Evolutionary conservation across 805 yeast genomes (phyloP).

Genomic region (Saccharomycopsis olivae): DNA sequence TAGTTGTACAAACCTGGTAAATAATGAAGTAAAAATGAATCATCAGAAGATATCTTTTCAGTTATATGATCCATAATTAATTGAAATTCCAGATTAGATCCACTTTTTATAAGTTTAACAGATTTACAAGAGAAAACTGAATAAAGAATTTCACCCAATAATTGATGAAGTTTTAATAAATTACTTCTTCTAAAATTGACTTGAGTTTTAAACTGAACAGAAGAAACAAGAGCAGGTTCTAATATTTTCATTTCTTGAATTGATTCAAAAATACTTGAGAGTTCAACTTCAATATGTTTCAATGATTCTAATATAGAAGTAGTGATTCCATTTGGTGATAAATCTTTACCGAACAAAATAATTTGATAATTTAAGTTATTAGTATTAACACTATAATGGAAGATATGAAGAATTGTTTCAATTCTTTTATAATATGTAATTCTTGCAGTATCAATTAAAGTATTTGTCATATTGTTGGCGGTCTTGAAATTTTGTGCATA

Average conservation of each 20-base stretch:
- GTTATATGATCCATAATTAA: slow-evolving; percentile 36
- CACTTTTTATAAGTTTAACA: slow-evolving; percentile 20
- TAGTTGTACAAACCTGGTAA: slow-evolving; percentile 43
- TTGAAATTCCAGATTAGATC: slow-evolving; percentile 28
- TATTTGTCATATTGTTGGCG: slow-evolving; percentile 22
- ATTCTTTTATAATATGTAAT: slow-evolving; percentile 59
- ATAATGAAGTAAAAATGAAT: slow-evolving; percentile 52
- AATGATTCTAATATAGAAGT: slow-evolving; percentile 44
- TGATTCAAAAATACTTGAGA: slow-evolving; percentile 42
- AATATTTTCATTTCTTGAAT: slow-evolving; percentile 43
- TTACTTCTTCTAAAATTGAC: slow-evolving; percentile 52
- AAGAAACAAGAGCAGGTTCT: slow-evolving; percentile 32
- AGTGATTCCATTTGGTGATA: slow-evolving; percentile 24
- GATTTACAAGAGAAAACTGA: slow-evolving; percentile 32
- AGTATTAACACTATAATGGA: slow-evolving; percentile 30
- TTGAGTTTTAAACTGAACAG: slow-evolving; percentile 34
- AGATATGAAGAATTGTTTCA: slow-evolving; percentile 52
- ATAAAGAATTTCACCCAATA: slow-evolving; percentile 52
- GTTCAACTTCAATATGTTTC: slow-evolving; percentile 43
- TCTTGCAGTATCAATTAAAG: slow-evolving; percentile 50
- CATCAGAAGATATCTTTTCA: slow-evolving; percentile 40
- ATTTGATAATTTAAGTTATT: slow-evolving; percentile 3
- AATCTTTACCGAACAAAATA: slow-evolving; percentile 21
- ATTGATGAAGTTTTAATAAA: slow-evolving; percentile 58
- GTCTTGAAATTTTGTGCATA: slow-evolving; percentile 29